Evolutionary conservation across 2,329 filamentous ascomycete species (phyloP).

Genomic region (Xylariaceae sp.): DNA sequence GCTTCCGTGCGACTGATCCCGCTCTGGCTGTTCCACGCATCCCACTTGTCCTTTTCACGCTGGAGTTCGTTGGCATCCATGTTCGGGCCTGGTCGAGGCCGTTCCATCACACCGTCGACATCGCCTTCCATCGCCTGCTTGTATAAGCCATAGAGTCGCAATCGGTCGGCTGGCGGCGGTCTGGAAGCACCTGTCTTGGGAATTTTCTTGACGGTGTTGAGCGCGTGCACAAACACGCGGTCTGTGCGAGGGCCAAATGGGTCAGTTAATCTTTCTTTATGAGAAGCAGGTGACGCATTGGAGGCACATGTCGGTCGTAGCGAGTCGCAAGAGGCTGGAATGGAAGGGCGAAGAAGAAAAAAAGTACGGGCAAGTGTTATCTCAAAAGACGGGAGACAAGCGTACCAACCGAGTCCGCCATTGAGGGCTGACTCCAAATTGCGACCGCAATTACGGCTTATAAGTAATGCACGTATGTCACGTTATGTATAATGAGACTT

Average conservation of each 20-base stretch:
- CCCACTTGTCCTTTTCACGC: conserved; percentile 68
- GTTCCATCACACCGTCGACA: conserved; percentile 87
- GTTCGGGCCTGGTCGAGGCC: conserved; percentile 54
- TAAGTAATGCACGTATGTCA: not conserved
- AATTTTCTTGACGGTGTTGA: conserved; percentile 98
- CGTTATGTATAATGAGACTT: not conserved
- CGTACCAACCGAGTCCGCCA: conserved; percentile 51
- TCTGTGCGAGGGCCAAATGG: conserved; percentile 48
- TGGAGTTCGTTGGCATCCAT: conserved; percentile 49
- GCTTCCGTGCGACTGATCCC: conserved; percentile 83
- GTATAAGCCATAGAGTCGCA: conserved; percentile 95
- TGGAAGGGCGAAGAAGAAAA: not conserved
- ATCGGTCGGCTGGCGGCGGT: conserved; percentile 75
- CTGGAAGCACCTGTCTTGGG: conserved; percentile 86
- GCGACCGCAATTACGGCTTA: conserved; percentile 9
- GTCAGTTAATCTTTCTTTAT: conserved; percentile 8
- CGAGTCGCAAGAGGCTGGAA: not conserved
- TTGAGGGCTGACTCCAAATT: conserved; percentile 26
- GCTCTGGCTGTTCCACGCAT: conserved; percentile 89
- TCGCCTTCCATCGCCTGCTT: conserved; percentile 99
- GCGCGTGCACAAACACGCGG: conserved; percentile 96
- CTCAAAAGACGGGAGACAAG: not conserved
- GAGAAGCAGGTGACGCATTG: not conserved
- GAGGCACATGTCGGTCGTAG: not conserved
- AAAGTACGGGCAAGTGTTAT: not conserved